These are phyloP conservation scores for Pseudogymnoascus sp. DNA, from an alignment of 2,329 filamentous ascomycete species.

Conservation along the genomic window DNA sequence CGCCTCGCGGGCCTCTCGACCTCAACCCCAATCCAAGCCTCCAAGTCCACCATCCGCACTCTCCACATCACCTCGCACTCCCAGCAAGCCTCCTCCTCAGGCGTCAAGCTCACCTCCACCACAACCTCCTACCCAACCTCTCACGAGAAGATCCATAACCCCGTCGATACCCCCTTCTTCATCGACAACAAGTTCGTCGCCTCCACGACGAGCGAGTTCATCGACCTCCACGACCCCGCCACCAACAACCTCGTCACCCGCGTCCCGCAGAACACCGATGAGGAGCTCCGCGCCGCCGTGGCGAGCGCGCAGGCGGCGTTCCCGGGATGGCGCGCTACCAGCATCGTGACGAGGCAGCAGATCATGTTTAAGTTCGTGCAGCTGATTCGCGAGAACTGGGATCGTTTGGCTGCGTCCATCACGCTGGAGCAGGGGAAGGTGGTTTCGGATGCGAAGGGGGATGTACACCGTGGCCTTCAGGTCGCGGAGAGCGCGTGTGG, in stretches of 20 bases:
- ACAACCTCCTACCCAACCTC: slow-evolving; percentile 58
- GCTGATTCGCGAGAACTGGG: slow-evolving; percentile 77
- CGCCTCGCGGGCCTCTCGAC: slow-evolving; percentile 20
- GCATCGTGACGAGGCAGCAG: slow-evolving; percentile 66
- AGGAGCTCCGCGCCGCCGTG: slow-evolving; percentile 66
- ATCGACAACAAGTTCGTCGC: slow-evolving; percentile 69
- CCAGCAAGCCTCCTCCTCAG: slow-evolving; percentile 42
- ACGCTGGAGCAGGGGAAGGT: slow-evolving; percentile 87
- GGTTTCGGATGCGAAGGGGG: slow-evolving; percentile 71
- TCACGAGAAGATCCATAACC: slow-evolving; percentile 61
- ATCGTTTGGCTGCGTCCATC: slow-evolving; percentile 74
- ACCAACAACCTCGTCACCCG: slow-evolving; percentile 80
- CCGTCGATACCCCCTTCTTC: slow-evolving; percentile 71
- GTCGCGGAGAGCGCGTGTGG: slow-evolving; percentile 76
- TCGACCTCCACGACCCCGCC: slow-evolving; percentile 73
- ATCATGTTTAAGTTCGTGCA: slow-evolving; percentile 82
- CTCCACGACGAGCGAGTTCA: slow-evolving; percentile 62
- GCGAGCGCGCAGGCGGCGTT: slow-evolving; percentile 71
- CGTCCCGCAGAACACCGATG: slow-evolving; percentile 73
- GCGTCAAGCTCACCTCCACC: slow-evolving; percentile 39
- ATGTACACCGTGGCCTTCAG: slow-evolving; percentile 74
- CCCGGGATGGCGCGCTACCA: slow-evolving; percentile 63
- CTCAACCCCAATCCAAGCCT: slow-evolving; percentile 20
- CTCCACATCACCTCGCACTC: slow-evolving; percentile 51
- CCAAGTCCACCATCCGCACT: slow-evolving; percentile 39